phyloP scores from a whole-genome alignment of 345 rosid species.

The Alliaria petiolata region DNA sequence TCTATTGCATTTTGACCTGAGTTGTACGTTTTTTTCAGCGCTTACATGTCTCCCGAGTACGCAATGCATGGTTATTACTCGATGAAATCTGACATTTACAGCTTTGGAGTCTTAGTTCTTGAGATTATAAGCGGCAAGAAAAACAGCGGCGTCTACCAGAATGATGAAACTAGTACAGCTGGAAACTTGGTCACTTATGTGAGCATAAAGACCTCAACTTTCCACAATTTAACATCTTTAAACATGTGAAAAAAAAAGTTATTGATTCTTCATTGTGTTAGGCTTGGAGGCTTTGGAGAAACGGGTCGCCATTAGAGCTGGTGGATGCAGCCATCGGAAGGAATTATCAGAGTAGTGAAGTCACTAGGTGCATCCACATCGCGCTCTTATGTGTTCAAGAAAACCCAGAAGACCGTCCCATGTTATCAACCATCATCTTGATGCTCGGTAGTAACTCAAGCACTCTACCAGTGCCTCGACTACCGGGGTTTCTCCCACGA shows the following conservation, averaged over 20 bases:
- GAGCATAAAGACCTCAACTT: not conserved
- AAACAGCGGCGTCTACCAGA: conserved; percentile 19
- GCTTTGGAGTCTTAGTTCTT: conserved; percentile 29
- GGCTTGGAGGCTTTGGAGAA: conserved; percentile 28
- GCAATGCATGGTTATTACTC: not conserved
- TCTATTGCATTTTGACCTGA: no score
- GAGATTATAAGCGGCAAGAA: conserved; percentile 26
- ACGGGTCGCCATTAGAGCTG: not conserved
- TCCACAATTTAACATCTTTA: not conserved
- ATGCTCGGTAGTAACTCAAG: conserved; percentile 11
- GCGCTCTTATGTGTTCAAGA: conserved; percentile 27
- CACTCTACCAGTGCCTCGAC: not conserved
- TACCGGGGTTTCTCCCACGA: not conserved
- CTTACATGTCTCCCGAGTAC: conserved; percentile 27
- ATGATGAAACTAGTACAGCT: not conserved
- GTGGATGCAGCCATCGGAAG: conserved; percentile 5
- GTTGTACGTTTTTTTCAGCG: not conserved
- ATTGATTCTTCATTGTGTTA: not conserved
- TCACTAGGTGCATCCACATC: conserved; percentile 24
- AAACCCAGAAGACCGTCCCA: conserved; percentile 7
- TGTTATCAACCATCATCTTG: not conserved
- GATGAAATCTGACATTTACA: conserved; percentile 27
- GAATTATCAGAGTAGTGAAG: conserved; percentile 5
- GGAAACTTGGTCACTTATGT: not conserved
- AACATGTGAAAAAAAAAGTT: not conserved